These are phyloP conservation scores for Hanseniaspora guilliermondii DNA, from an alignment of 805 yeast species.

Conservation along the genomic window DNA sequence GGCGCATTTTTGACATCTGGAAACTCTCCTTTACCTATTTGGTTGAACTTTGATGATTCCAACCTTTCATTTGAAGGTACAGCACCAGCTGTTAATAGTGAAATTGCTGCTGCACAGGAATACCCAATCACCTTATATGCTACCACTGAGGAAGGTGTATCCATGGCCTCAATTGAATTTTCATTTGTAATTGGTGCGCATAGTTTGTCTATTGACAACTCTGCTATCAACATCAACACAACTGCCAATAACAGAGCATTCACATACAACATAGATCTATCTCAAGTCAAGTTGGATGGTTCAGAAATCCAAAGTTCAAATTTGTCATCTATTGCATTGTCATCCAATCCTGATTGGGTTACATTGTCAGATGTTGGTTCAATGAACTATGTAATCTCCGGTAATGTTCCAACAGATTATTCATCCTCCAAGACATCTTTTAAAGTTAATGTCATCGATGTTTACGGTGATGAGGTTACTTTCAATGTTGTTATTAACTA, in stretches of 20 bases:
- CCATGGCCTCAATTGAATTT: slow-evolving; percentile 61
- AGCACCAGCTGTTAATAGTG: slow-evolving; percentile 76
- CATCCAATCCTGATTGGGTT: slow-evolving; percentile 35
- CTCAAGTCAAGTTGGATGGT: slow-evolving; percentile 56
- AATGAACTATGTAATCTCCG: slow-evolving; percentile 31
- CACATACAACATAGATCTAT: slow-evolving; percentile 46
- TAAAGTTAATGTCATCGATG: slow-evolving; percentile 46
- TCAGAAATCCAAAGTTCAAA: slow-evolving; percentile 43
- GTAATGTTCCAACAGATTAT: slow-evolving; percentile 42
- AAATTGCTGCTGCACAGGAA: slow-evolving; percentile 72
- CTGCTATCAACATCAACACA: slow-evolving; percentile 49
- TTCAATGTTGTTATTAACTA: slow-evolving; percentile 44
- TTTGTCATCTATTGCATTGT: slow-evolving; percentile 19
- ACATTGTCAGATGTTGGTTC: slow-evolving; percentile 30
- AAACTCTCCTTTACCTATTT: slow-evolving; percentile 79
- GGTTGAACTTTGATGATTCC: slow-evolving; percentile 61
- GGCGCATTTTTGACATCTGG: slow-evolving; percentile 65
- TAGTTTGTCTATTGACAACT: slow-evolving; percentile 50
- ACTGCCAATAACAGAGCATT: slow-evolving; percentile 32
- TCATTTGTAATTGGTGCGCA: slow-evolving; percentile 79
- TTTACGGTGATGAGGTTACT: slow-evolving; percentile 46
- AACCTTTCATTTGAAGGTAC: slow-evolving; percentile 66
- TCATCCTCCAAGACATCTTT: slow-evolving; percentile 30
- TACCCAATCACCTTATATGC: slow-evolving; percentile 67
- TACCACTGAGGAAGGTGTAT: slow-evolving; percentile 60